A percentile compares a stretch with the other conserved stretches of the same genome.
These are phyloP conservation scores for Russula abietina DNA, from an alignment of 768 basidiomycete species.

Conservation along the genomic window DNA sequence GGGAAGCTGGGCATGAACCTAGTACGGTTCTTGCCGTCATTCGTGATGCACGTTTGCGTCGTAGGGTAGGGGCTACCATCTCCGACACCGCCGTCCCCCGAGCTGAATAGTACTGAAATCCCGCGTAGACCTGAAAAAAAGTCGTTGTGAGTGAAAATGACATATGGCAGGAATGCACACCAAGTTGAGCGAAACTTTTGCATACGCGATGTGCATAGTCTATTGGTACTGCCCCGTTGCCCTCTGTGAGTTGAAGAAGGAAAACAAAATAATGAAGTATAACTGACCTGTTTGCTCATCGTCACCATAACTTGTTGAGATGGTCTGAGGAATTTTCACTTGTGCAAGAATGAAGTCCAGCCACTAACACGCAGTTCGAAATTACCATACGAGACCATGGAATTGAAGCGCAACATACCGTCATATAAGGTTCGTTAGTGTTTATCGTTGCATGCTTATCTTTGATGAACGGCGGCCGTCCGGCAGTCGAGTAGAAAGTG, in stretches of 20 bases:
- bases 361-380: conserved; percentile 40
- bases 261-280: conserved; percentile 39
- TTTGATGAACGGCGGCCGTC: conserved; percentile 52
- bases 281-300: conserved; percentile 57
- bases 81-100: conserved; percentile 68
- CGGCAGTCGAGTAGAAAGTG: conserved; percentile 58
- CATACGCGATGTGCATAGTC: conserved; percentile 56
- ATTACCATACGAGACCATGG: neutral
- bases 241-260: conserved; percentile 16
- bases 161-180: conserved; percentile 29
- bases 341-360: conserved; percentile 51
- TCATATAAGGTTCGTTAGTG: conserved; percentile 45
- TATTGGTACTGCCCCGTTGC: conserved; percentile 42
- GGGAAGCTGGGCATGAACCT: conserved; percentile 54
- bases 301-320: conserved; percentile 71
- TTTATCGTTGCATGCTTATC: conserved; percentile 38
- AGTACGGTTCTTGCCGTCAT: conserved; percentile 50
- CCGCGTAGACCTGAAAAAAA: conserved; percentile 51
- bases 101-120: conserved; percentile 59
- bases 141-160: neutral
- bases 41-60: conserved; percentile 50
- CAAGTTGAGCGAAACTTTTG: conserved; percentile 54
- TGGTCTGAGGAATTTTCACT: conserved; percentile 45
- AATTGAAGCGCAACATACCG: conserved; percentile 31
- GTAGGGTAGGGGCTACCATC: conserved; percentile 51